These are phyloP conservation scores for Zymoseptoria tritici DNA, from an alignment of 2,329 filamentous ascomycete genomes.

Conservation along the genomic window DNA sequence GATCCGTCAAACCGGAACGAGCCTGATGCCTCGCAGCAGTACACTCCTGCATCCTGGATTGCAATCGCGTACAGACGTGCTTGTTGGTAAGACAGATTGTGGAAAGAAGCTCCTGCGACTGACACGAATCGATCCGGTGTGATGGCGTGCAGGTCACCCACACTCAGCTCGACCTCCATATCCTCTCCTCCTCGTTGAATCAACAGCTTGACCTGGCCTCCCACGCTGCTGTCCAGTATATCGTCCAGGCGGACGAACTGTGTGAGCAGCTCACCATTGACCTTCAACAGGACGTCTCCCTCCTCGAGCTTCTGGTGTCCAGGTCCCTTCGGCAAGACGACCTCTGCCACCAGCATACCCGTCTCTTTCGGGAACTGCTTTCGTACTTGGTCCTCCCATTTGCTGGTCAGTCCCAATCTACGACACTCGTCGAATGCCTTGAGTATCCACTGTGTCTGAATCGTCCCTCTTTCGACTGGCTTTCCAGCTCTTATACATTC, in stretches of 20 bases:
- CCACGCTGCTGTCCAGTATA: constrained; percentile 83
- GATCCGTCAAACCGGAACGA: constrained; percentile 91
- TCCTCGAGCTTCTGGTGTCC: constrained; percentile 83
- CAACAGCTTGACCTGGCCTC: constrained; percentile 66
- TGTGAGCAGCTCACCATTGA: constrained; percentile 87
- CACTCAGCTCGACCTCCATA: constrained; percentile 72
- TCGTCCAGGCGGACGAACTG: constrained; percentile 89
- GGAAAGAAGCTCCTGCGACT: constrained; percentile 89
- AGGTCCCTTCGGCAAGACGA: constrained; percentile 83
- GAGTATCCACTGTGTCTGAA: constrained; percentile 93
- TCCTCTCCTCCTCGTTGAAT: constrained; percentile 86
- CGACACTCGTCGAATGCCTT: constrained; percentile 98
- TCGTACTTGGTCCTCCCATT: constrained; percentile 81
- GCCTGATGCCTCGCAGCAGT: constrained; percentile 86
- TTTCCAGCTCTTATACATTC: constrained; percentile 72
- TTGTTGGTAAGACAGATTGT: constrained; percentile 94
- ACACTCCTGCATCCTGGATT: constrained; percentile 69
- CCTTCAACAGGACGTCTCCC: constrained; percentile 85
- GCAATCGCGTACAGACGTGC: constrained; percentile 92
- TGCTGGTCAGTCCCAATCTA: constrained; percentile 71
- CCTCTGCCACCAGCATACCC: constrained; percentile 94
- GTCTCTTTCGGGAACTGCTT: constrained; percentile 84
- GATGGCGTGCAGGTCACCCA: constrained; percentile 87
- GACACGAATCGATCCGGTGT: constrained; percentile 94
- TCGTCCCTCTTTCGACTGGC: constrained; percentile 81